Conservation (phyloP, 768 basidiomycete species). For the Suillus subluteus region DNA sequence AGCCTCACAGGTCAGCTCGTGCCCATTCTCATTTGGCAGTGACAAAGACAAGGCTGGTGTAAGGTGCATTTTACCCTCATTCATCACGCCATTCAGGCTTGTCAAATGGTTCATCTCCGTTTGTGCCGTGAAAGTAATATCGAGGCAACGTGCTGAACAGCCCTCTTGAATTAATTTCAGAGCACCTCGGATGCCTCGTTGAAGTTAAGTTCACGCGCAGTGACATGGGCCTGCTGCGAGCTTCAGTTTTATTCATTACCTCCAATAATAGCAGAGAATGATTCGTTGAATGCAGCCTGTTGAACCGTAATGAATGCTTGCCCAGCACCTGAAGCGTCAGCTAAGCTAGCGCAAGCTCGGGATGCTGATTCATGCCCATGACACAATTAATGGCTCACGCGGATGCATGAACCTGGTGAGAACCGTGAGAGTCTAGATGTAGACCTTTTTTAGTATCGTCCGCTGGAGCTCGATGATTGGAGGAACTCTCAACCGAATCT, state of each 20-base stretch:
- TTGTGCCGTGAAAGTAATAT: neutral
- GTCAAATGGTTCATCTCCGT: neutral
- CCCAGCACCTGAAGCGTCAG: neutral
- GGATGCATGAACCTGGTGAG: neutral
- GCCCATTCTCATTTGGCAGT: neutral
- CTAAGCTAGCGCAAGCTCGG: neutral
- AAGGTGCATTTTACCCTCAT: neutral
- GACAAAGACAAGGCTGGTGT: neutral
- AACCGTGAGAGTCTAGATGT: neutral
- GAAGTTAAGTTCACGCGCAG: neutral
- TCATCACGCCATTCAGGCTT: neutral
- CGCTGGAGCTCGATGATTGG: neutral
- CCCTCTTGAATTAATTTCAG: neutral
- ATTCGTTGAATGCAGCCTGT: neutral
- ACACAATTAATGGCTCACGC: neutral
- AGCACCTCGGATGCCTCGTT: neutral
- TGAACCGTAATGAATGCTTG: neutral
- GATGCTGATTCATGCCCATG: neutral
- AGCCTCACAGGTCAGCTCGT: neutral
- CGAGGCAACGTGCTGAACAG: conserved; percentile 2
- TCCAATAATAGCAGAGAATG: neutral
- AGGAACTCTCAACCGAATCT: neutral
- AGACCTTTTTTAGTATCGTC: neutral
- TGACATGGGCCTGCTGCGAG: neutral
- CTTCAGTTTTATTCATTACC: neutral